Evolutionary conservation across 1,284 basidiomycete species (phyloP), one percentile per base, ranked within the genome.

Genomic region (Violaceomyces palustris): DNA sequence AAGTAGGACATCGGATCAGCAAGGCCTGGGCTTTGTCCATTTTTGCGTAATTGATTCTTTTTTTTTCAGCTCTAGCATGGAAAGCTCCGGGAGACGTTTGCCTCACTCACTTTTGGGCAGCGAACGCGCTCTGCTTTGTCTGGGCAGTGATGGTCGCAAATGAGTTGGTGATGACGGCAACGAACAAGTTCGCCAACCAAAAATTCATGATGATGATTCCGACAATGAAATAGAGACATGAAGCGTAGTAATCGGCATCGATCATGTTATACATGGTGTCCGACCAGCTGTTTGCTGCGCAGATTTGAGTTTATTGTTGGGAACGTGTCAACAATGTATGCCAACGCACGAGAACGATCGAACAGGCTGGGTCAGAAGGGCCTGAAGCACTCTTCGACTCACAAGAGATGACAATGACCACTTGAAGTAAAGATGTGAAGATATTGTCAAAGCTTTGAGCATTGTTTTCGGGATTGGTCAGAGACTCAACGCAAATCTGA

Each of bases 151-250:
- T 93, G 12, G 86, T 87, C 19, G 84, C 84, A 74, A 98, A 98
- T 0, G 88, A 90, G 73, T 91, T 89, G 32, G 91, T 91, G 61
- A 97, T 94, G 32, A 97, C 92, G 23, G 92, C 93, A 48, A 97
- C 89, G 72, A 96, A 88, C 48, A 94, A 75, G 72, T 94, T 93
- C 78, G 93, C 86, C 45, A 96, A 57, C 68, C 67, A 74, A 33
- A 74, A 73, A 53, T 69, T 71, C 46, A 69, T 54, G 36, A 67
- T 37, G 45, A 74, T 62, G 35, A 74, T 50, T 23, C 84, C 85
- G 42, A 85, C 75, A 60, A 97, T 85, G 77, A 91, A 97, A 76
- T 90, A 97, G 53, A 91, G 77, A 61, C 82, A 86, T 0, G 90
- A 89, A 6, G 85, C 75, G 68, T 87, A 89, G 75, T 86, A 93